Conservation (phyloP, 2,329 filamentous ascomycete species). For the Periconia digitata region DNA sequence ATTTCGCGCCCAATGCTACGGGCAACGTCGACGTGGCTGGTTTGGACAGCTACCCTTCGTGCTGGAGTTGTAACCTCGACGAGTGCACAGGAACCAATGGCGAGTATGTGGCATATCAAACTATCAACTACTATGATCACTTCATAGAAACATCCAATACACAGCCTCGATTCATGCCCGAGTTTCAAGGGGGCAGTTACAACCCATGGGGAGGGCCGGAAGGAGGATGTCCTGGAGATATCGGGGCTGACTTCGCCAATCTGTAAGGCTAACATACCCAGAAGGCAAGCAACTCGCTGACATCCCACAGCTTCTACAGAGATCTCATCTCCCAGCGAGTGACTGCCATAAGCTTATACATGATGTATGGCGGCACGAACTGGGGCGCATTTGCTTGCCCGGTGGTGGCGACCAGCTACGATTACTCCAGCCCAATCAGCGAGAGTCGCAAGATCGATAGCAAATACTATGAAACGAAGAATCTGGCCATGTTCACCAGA, state of each 20-base stretch:
- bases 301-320: conserved; percentile 54
- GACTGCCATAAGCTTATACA: conserved; percentile 63
- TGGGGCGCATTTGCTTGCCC: conserved; percentile 63
- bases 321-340: conserved; percentile 63
- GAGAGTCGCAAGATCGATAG: conserved; percentile 59
- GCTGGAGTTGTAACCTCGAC: conserved; percentile 65
- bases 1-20: conserved; percentile 54
- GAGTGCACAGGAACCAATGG: conserved; percentile 64
- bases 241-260: conserved; percentile 62
- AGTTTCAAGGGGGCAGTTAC: conserved; percentile 63
- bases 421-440: conserved; percentile 64
- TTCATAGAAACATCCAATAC: conserved; percentile 46
- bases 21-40: conserved; percentile 60
- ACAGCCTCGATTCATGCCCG: conserved; percentile 59
- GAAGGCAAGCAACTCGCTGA: neutral
- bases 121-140: conserved; percentile 51
- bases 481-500: conserved; percentile 61
- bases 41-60: conserved; percentile 56
- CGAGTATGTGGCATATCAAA: conserved; percentile 58
- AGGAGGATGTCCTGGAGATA: conserved; percentile 57
- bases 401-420: conserved; percentile 62
- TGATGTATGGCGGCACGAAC: conserved; percentile 66
- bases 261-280: conserved; percentile 30
- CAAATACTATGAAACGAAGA: conserved; percentile 66
- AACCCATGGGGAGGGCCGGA: conserved; percentile 64